Evolutionary conservation across 257 asterid species (phyloP).

Genomic region (Salvia splendens): DNA sequence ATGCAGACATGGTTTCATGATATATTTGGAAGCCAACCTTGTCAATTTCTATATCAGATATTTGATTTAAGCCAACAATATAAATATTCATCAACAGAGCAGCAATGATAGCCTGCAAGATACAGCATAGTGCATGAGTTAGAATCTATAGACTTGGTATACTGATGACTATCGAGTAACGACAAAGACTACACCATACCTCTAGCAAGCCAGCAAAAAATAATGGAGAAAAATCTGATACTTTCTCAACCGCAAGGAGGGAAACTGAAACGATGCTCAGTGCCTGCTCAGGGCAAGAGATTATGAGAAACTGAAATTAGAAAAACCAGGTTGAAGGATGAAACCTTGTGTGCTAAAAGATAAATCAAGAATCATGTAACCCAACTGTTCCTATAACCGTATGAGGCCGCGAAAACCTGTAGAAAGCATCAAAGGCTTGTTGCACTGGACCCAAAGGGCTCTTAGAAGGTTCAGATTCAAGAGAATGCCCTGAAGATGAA

Average conservation of each 20-base stretch:
- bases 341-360: not conserved
- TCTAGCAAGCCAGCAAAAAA: conserved; percentile 69
- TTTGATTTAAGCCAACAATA: conserved; percentile 84
- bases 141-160: conserved; percentile 24
- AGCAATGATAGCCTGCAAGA: conserved; percentile 78
- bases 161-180: conserved; percentile 16
- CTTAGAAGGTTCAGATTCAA: conserved; percentile 64
- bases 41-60: conserved; percentile 87
- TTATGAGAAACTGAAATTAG: conserved; percentile 24
- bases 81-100: conserved; percentile 87
- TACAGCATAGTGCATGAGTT: conserved; percentile 16
- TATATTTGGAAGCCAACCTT: conserved; percentile 53
- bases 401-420: conserved; percentile 94
- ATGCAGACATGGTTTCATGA: conserved; percentile 8
- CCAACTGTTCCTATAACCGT: conserved; percentile 93
- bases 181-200: conserved; percentile 42
- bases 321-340: conserved; percentile 3
- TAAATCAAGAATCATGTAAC: conserved; percentile 38
- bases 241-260: conserved; percentile 82
- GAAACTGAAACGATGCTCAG: conserved; percentile 93
- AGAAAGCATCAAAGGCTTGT: conserved; percentile 67
- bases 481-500: conserved; percentile 60
- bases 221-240: conserved; percentile 73
- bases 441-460: conserved; percentile 48
- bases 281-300: conserved; percentile 64